These are phyloP conservation scores for Malus hybrid DNA, from an alignment of 331 rosid genomes.

Conservation along the genomic window DNA sequence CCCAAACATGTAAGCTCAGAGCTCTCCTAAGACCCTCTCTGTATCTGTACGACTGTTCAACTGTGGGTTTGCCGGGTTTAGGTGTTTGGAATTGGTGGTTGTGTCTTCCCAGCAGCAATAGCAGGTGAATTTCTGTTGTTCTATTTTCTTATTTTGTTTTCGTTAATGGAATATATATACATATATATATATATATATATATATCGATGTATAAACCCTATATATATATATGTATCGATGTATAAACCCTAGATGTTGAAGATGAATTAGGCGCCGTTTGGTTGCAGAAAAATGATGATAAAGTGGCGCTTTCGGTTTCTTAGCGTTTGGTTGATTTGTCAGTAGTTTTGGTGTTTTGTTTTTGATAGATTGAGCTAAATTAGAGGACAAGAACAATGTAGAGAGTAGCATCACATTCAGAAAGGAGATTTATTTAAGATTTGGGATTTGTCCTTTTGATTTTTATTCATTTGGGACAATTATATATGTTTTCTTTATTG, in stretches of 20 bases:
- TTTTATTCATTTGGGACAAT: background rate
- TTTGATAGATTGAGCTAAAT: background rate
- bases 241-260: background rate
- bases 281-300: background rate
- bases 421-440: background rate
- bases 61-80: background rate
- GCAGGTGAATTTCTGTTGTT: no score
- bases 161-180: no score
- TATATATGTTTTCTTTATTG: background rate
- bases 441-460: background rate
- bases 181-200: no score
- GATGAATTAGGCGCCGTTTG: background rate
- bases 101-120: background rate
- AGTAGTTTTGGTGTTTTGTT: background rate
- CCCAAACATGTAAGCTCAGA: background rate
- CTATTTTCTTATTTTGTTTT: no score
- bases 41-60: background rate
- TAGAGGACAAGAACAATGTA: background rate
- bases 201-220: no score
- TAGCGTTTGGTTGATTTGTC: background rate
- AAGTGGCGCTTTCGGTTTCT: background rate
- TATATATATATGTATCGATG: no score
- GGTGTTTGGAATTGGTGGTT: background rate
- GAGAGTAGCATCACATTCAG: background rate
- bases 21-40: fast-evolving